These are phyloP conservation scores for Noccaea bulbosa DNA, from an alignment of 345 rosid species.

Conservation along the genomic window DNA sequence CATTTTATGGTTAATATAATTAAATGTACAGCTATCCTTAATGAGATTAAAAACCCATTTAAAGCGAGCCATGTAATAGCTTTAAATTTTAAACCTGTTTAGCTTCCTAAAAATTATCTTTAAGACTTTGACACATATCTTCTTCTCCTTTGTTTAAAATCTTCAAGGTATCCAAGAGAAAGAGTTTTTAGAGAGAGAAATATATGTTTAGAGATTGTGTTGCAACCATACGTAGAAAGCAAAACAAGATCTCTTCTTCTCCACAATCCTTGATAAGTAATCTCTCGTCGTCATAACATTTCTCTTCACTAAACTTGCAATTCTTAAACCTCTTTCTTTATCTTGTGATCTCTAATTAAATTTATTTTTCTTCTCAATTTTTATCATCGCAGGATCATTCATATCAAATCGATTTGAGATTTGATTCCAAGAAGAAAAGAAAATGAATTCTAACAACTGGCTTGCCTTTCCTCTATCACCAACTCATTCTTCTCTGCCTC, in stretches of 20 bases:
- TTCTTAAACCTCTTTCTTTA: background rate
- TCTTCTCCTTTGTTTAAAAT: constrained; percentile 40
- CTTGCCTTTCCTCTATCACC: constrained; percentile 96
- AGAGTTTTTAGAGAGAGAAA: constrained; percentile 36
- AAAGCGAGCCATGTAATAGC: constrained; percentile 40
- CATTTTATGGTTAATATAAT: constrained; percentile 4
- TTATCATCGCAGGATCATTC: constrained; percentile 28
- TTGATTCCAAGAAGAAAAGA: constrained; percentile 1
- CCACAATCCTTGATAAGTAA: constrained; percentile 33
- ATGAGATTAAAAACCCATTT: constrained; percentile 26
- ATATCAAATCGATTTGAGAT: constrained; percentile 25
- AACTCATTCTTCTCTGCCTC: constrained; percentile 65
- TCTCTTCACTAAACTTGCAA: background rate
- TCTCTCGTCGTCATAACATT: constrained; percentile 8
- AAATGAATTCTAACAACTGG: constrained; percentile 97
- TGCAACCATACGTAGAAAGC: constrained; percentile 27
- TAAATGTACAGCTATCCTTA: constrained; percentile 12
- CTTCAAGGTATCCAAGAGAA: constrained; percentile 38
- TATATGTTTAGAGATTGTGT: constrained; percentile 28
- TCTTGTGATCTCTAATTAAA: constrained; percentile 10
- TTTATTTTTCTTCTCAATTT: constrained; percentile 8
- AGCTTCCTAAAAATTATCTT: constrained; percentile 49
- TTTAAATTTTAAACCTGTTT: constrained; percentile 38
- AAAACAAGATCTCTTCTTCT: constrained; percentile 32
- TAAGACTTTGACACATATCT: constrained; percentile 35